These are phyloP conservation scores for Solanum sparsipilum DNA, from an alignment of 257 asterid species.

Conservation along the genomic window DNA sequence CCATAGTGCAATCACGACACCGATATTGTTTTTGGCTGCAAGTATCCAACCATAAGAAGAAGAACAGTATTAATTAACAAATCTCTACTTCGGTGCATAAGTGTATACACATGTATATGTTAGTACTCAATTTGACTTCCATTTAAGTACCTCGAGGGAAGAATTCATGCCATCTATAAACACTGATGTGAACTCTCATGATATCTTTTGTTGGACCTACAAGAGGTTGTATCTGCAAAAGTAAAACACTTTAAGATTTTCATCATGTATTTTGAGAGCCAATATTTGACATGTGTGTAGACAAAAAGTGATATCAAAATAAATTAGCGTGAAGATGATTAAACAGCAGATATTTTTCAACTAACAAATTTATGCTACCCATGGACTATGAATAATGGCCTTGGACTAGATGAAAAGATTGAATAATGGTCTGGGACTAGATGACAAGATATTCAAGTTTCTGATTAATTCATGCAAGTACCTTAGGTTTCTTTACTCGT, in stretches of 20 bases:
- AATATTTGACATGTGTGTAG: background rate
- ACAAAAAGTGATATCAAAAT: background rate
- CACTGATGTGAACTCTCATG: slow-evolving; percentile 41
- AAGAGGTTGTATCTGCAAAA: slow-evolving; percentile 82
- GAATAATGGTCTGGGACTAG: background rate
- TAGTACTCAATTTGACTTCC: background rate
- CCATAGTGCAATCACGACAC: slow-evolving; percentile 95
- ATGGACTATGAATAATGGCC: background rate
- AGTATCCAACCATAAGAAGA: background rate
- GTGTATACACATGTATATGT: background rate
- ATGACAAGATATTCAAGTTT: background rate
- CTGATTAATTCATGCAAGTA: background rate
- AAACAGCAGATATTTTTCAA: background rate
- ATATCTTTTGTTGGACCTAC: slow-evolving; percentile 74
- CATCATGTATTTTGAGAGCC: background rate
- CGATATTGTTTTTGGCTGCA: slow-evolving; percentile 77
- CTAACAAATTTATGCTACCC: background rate
- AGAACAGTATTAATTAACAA: background rate
- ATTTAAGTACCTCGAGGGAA: slow-evolving; percentile 69
- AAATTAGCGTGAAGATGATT: background rate
- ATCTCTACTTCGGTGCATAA: background rate
- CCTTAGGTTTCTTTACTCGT: background rate
- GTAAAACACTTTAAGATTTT: background rate
- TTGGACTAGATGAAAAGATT: background rate
- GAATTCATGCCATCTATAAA: slow-evolving; percentile 85